Evolutionary conservation across 2,329 filamentous ascomycete genomes (phyloP).

Genomic region (Tolypocladium ophioglossoides): DNA sequence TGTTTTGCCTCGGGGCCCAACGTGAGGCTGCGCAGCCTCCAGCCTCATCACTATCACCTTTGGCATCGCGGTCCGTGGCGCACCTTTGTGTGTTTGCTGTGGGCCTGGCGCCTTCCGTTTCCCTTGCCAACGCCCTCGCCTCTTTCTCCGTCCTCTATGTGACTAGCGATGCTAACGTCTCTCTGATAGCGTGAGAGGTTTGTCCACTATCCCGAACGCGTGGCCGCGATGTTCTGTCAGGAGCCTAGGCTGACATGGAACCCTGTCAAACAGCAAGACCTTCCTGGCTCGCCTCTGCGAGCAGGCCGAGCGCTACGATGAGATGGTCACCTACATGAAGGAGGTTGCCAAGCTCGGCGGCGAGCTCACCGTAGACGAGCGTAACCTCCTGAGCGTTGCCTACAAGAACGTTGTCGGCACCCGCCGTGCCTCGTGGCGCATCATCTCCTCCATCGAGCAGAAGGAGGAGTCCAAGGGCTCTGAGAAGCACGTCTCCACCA

Average conservation of each 20-base stretch:
- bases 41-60: background rate
- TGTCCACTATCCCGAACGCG: conserved; percentile 17
- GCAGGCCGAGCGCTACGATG: conserved; percentile 99
- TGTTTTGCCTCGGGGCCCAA: background rate
- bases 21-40: background rate
- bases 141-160: conserved; percentile 3
- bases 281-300: conserved; percentile 99
- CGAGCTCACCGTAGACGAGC: conserved; percentile 89
- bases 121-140: background rate
- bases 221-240: background rate
- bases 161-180: conserved; percentile 22
- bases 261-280: conserved; percentile 67
- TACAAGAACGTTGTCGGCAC: conserved; percentile 99
- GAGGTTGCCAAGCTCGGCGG: conserved; percentile 85
- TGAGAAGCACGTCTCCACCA: conserved; percentile 86
- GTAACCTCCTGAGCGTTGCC: conserved; percentile 94
- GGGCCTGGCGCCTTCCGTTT: background rate
- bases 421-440: conserved; percentile 96
- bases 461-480: conserved; percentile 99
- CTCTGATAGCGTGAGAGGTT: conserved; percentile 57
- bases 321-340: conserved; percentile 99
- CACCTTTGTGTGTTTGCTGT: background rate
- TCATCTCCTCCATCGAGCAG: conserved; percentile 99
- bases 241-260: background rate
- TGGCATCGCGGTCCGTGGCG: background rate